These are phyloP conservation scores for Macaranga tanarius DNA, from an alignment of 441 rosid genomes.

Conservation along the genomic window DNA sequence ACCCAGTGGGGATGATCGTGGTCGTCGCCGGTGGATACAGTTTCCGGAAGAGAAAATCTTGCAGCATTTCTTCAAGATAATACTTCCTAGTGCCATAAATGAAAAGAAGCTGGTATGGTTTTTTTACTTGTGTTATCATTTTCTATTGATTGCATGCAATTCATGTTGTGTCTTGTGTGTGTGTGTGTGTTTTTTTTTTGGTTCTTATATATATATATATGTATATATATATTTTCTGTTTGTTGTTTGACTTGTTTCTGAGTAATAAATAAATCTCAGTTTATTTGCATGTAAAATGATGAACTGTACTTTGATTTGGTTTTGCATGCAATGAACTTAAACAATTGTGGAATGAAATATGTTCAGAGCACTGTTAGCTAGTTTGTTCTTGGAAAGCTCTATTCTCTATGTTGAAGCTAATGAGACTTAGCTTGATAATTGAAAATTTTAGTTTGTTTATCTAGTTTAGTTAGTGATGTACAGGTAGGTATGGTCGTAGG, in stretches of 20 bases:
- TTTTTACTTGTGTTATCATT: neutral
- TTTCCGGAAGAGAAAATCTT: neutral
- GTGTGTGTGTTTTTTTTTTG: neutral
- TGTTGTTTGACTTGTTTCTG: neutral
- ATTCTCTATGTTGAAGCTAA: too few species aligned
- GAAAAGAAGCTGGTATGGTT: conserved; percentile 28
- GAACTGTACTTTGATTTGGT: neutral
- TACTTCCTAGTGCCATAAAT: neutral
- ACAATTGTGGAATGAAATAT: too few species aligned
- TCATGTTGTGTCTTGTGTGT: neutral
- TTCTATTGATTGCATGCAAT: neutral
- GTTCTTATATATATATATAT: too few species aligned
- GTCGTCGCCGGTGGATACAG: neutral
- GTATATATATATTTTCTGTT: neutral
- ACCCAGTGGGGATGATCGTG: neutral
- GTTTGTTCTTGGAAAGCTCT: neutral
- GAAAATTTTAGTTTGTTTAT: too few species aligned
- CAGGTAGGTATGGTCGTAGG: too few species aligned
- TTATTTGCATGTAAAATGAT: neutral
- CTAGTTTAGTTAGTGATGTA: too few species aligned
- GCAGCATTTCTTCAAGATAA: conserved; percentile 20
- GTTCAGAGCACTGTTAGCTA: too few species aligned
- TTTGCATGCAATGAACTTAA: neutral
- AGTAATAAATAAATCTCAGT: neutral
- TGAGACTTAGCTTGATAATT: too few species aligned